Percentiles rank a stretch among this genome's conserved stretches.
Evolutionary conservation across 2,329 filamentous ascomycete species (phyloP).

Genomic region (Alternaria metachromatica): DNA sequence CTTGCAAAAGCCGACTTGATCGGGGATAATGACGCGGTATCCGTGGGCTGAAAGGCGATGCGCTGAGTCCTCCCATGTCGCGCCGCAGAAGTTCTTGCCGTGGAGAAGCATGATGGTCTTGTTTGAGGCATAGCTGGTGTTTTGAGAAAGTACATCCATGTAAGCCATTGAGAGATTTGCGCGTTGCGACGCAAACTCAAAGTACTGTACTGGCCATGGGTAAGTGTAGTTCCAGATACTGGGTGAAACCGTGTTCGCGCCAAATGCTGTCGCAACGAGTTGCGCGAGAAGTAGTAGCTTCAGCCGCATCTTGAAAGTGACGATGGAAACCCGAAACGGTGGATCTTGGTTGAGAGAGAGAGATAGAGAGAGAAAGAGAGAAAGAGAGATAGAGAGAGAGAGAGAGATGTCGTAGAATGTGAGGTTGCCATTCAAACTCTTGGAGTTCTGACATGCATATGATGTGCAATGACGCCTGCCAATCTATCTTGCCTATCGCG

Average conservation of each 20-base stretch:
- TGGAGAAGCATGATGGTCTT: slow-evolving; percentile 58
- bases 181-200: slow-evolving; percentile 57
- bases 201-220: slow-evolving; percentile 57
- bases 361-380: not conserved
- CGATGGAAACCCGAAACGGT: not conserved
- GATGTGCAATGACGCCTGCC: slow-evolving; percentile 2
- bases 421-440: not conserved
- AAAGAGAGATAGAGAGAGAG: not conserved
- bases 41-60: slow-evolving; percentile 51
- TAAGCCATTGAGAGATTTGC: slow-evolving; percentile 62
- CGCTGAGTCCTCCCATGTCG: slow-evolving; percentile 61
- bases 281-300: slow-evolving; percentile 2
- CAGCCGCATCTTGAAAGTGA: slow-evolving; percentile 10
- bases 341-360: too few relatives aligned
- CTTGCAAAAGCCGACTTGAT: slow-evolving; percentile 66
- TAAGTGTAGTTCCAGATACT: slow-evolving; percentile 53
- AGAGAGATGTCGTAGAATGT: not conserved
- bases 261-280: slow-evolving; percentile 8
- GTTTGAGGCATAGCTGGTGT: slow-evolving; percentile 43
- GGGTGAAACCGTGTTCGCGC: slow-evolving; percentile 17
- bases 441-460: not conserved
- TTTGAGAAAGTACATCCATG: slow-evolving; percentile 58
- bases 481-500: not conserved
- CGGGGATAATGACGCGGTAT: slow-evolving; percentile 61
- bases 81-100: slow-evolving; percentile 64